These are phyloP conservation scores for Symbiodinium pilosum DNA, from an alignment of 73 alveolate species.

Conservation along the genomic window DNA sequence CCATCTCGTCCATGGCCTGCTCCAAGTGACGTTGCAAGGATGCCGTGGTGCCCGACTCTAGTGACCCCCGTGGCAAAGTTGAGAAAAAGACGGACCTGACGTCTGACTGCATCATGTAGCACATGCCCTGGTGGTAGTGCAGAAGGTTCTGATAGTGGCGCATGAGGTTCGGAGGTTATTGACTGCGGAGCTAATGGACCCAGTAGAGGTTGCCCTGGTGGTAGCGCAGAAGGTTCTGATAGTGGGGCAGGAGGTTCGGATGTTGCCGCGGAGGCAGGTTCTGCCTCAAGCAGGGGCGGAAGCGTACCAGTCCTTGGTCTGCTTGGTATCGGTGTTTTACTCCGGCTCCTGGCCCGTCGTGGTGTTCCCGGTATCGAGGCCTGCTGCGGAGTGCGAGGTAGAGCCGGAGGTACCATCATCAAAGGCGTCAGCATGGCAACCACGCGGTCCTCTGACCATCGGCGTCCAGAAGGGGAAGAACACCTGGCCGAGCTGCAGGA, in stretches of 20 bases:
- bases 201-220: neutral
- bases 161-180: neutral
- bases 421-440: neutral
- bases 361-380: neutral
- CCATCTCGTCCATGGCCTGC: no score
- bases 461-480: neutral
- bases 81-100: no score
- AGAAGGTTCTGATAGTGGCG: neutral
- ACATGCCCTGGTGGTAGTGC: neutral
- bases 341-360: neutral
- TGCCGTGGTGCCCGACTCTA: no score
- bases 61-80: no score
- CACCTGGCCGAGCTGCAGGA: neutral
- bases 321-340: neutral
- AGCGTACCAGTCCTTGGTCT: neutral
- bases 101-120: neutral
- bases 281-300: neutral
- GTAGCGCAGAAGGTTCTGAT: neutral
- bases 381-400: neutral
- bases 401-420: neutral
- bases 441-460: neutral
- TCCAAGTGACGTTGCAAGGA: no score
- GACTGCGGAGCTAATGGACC: neutral
- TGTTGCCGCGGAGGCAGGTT: no score
- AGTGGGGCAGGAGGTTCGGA: no score